A percentile compares a stretch with the other conserved stretches of the same genome.
These are phyloP conservation scores for Colletotrichum costaricense DNA, from an alignment of 2,329 filamentous ascomycete genomes.

Conservation along the genomic window DNA sequence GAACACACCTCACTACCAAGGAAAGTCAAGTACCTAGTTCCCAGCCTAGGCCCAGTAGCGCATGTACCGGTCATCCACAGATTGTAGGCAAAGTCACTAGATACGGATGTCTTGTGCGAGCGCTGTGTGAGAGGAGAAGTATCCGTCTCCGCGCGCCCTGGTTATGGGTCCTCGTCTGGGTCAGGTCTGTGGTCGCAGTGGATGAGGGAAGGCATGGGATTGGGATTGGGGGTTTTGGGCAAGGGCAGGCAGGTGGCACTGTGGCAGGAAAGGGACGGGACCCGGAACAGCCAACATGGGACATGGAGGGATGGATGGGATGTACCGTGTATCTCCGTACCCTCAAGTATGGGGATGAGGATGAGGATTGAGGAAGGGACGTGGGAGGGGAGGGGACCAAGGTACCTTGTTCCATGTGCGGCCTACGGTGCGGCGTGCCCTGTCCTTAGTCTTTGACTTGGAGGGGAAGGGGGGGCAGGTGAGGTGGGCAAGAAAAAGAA, in stretches of 20 bases:
- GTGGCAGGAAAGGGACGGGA: background rate
- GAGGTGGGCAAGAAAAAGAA: background rate
- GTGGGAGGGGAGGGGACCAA: conserved; percentile 7
- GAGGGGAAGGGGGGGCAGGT: background rate
- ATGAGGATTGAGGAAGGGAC: background rate
- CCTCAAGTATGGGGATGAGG: background rate
- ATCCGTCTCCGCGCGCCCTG: background rate
- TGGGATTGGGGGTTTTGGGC: background rate
- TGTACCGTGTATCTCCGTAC: no score
- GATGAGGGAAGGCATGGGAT: conserved; percentile 9
- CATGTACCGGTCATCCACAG: background rate
- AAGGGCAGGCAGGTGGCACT: background rate
- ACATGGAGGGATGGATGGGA: background rate
- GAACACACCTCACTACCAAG: background rate
- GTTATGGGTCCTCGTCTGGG: background rate
- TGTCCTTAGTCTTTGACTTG: background rate
- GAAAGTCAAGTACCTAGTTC: background rate
- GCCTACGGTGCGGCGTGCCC: background rate
- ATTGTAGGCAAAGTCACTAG: background rate
- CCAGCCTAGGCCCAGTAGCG: background rate
- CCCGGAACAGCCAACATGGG: background rate
- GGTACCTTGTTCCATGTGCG: conserved; percentile 12
- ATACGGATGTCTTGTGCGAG: background rate
- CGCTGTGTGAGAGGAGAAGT: background rate
- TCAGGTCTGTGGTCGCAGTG: background rate